Evolutionary conservation across 169 alveolate genomes (phyloP).

Genomic region (Eimeria sp.): DNA sequence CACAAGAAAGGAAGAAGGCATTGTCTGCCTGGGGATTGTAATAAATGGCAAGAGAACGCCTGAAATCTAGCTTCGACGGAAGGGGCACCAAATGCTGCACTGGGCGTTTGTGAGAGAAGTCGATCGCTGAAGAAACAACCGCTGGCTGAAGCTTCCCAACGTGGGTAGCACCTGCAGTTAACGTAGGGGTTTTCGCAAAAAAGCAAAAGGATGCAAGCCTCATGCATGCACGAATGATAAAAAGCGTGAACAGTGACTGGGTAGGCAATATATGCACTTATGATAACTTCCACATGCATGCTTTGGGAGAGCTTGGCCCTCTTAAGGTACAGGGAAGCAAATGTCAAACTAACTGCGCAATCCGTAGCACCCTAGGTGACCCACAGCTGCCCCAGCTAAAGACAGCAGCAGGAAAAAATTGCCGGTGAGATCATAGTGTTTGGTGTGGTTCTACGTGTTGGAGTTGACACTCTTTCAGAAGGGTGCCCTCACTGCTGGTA

Average conservation of each 20-base stretch:
- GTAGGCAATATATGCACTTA: too few species aligned
- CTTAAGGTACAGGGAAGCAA: neutral
- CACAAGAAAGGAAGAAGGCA: conserved; percentile 25
- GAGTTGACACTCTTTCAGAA: neutral
- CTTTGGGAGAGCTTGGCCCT: neutral
- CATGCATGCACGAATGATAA: neutral
- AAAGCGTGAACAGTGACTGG: neutral
- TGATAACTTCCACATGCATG: neutral
- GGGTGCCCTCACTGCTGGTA: neutral
- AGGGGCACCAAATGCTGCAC: conserved; percentile 55
- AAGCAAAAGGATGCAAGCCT: neutral
- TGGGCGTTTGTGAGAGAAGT: conserved; percentile 75
- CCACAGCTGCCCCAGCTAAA: neutral
- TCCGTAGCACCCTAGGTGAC: neutral
- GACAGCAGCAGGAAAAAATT: neutral
- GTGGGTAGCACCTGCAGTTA: conserved; percentile 40
- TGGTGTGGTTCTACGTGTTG: neutral
- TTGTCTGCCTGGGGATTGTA: conserved; percentile 42
- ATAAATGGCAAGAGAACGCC: conserved; percentile 10
- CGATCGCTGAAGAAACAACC: conserved; percentile 55
- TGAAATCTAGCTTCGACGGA: conserved; percentile 32
- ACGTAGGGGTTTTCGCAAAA: neutral
- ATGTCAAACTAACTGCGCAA: neutral
- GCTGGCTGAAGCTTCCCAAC: conserved; percentile 11
- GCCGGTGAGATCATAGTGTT: neutral